A percentile compares a stretch with the other conserved stretches of the same genome.
Evolutionary conservation across 768 basidiomycete species (phyloP).

Genomic region (Hysterangium stoloniferum): DNA sequence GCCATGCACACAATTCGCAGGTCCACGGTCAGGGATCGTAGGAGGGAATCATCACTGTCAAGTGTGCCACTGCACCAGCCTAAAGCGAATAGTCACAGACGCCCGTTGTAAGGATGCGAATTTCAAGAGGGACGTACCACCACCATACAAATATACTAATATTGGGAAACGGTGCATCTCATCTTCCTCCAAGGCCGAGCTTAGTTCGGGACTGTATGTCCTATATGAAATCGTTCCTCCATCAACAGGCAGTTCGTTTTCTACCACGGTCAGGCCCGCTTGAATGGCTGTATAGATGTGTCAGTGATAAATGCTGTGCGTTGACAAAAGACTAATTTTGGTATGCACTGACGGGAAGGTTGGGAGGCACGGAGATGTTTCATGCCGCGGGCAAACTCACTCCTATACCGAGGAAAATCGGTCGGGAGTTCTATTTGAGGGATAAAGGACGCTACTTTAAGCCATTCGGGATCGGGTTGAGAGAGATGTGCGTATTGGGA

Average conservation of each 20-base stretch:
- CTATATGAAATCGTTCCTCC: background rate
- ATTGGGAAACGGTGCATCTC: background rate
- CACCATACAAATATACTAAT: background rate
- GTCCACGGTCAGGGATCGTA: constrained; percentile 12
- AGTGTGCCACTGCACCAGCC: constrained; percentile 7
- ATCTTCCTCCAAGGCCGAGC: background rate
- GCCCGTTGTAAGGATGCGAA: background rate
- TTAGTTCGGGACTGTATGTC: background rate
- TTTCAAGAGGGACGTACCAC: background rate
- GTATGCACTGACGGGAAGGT: background rate
- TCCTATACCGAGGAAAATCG: background rate
- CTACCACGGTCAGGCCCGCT: background rate
- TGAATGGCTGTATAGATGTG: background rate
- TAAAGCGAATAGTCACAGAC: background rate
- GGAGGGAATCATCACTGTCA: constrained; percentile 15
- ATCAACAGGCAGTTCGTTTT: background rate
- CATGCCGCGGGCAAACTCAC: background rate
- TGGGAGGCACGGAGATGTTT: background rate
- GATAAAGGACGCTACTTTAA: background rate
- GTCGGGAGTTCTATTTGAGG: background rate
- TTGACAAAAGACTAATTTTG: background rate
- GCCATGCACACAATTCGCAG: constrained; percentile 12
- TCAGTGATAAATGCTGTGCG: background rate
- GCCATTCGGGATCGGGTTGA: background rate
- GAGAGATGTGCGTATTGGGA: background rate